Evolutionary conservation across 2,329 filamentous ascomycete genomes (phyloP), one percentile per base, ranked within the genome.

Genomic region (Hymenoscyphus linearis): DNA sequence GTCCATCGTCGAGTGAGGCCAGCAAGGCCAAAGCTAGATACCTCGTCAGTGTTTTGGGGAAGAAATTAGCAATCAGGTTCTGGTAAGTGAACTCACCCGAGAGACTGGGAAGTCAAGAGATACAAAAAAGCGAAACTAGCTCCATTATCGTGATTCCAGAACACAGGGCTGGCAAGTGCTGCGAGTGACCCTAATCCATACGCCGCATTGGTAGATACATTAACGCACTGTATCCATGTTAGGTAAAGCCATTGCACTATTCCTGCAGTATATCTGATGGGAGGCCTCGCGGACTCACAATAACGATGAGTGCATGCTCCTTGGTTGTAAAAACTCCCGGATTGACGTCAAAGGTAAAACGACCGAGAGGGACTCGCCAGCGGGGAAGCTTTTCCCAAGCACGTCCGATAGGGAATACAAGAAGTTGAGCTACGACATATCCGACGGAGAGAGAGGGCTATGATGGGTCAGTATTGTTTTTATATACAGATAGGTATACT

Each of bases 251-350:
- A 53, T 26, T 14, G 35, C 5, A 18, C 4, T 4, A 26, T 14
- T 53, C 87, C 85, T 63, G 87, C 83, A 74, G 69, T 86, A 6
- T 85, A 68, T 87, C 84, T 72, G 87, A 87, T 70, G 85, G 78
- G 68, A 85, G 87, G 73, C 87, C 87, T 0, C 4, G 18, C 84
- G 84, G 0, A 85, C 84, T 54, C 36, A 87, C 87, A 66, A 87
- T 82, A 18, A 85, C 82, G 60, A 88, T 86, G 63, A 88, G 80
- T 50, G 83, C 74, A 70, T 88, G 86, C 69, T 88, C 86, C 73
- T 88, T 89, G 70, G 86, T 79, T 68, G 86, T 88, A 73, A 88
- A 88, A 0, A 85, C 85, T 0, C 85, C 85, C 0, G 86, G 85
- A 60, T 88, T 88, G 26, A 87, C 73, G 35, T 77, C 79, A 77